These are phyloP conservation scores for Pisolithus sp. DNA, from an alignment of 768 basidiomycete genomes.

Conservation along the genomic window DNA sequence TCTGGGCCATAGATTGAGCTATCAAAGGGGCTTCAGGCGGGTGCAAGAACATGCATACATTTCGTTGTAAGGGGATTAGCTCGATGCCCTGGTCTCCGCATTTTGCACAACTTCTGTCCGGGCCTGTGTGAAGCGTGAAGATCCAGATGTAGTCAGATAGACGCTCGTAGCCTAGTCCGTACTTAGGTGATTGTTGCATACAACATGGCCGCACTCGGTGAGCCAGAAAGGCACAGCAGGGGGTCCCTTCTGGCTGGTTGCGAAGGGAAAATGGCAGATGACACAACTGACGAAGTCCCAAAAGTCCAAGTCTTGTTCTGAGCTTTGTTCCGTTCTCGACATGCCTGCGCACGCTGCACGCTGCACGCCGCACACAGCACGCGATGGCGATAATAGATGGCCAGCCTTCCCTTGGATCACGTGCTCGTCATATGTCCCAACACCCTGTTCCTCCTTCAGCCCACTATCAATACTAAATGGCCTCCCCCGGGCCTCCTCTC, in stretches of 20 bases:
- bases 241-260: conserved; percentile 39
- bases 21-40: neutral
- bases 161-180: no score
- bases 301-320: conserved; percentile 44
- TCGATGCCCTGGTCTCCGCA: conserved; percentile 62
- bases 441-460: neutral
- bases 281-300: conserved; percentile 78
- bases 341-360: conserved; percentile 2
- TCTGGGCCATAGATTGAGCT: conserved; percentile 34
- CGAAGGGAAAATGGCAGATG: conserved; percentile 63
- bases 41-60: conserved; percentile 39
- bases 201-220: conserved; percentile 80
- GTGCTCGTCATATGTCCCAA: neutral
- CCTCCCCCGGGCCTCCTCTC: neutral
- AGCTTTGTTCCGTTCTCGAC: conserved; percentile 6
- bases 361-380: conserved; percentile 5
- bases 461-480: neutral
- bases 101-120: conserved; percentile 68
- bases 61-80: conserved; percentile 63
- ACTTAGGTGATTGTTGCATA: conserved; percentile 87
- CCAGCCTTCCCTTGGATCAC: neutral
- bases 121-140: conserved; percentile 34
- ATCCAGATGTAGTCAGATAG: conserved; percentile 8
- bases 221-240: conserved; percentile 78
- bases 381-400: neutral